Evolutionary conservation across 345 rosid species (phyloP).

Genomic region (Abelmoschus esculentus): DNA sequence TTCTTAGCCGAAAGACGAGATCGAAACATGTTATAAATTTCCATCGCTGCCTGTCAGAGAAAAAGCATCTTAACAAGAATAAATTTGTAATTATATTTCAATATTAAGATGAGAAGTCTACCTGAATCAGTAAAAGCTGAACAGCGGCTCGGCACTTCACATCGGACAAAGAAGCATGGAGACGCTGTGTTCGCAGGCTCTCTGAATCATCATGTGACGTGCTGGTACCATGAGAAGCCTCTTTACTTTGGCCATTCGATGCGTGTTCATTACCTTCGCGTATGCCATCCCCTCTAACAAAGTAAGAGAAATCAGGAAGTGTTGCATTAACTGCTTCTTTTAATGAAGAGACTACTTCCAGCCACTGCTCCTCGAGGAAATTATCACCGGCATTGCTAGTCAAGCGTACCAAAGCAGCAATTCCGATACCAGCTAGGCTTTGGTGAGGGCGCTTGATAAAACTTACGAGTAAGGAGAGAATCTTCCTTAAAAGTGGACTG

Average conservation of each 20-base stretch:
- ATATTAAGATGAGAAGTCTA: constrained; percentile 17
- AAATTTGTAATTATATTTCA: not conserved
- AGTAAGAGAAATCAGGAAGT: constrained; percentile 70
- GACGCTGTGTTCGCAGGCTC: constrained; percentile 34
- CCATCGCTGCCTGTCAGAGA: constrained; percentile 75
- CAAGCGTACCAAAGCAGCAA: constrained; percentile 91
- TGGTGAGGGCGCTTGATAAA: constrained; percentile 96
- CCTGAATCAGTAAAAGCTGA: constrained; percentile 94
- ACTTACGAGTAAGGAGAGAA: constrained; percentile 73
- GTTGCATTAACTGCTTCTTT: constrained; percentile 84
- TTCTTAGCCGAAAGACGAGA: constrained; percentile 59
- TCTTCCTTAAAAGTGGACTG: constrained; percentile 83
- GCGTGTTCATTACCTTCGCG: constrained; percentile 25
- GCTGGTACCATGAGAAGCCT: constrained; percentile 35
- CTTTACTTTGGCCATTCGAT: constrained; percentile 26
- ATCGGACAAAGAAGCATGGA: constrained; percentile 53
- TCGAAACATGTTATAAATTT: constrained; percentile 81
- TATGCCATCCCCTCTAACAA: constrained; percentile 42
- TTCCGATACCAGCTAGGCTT: constrained; percentile 95
- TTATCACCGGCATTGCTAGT: constrained; percentile 87
- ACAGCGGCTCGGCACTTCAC: constrained; percentile 96
- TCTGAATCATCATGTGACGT: constrained; percentile 41
- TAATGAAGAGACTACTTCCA: constrained; percentile 72
- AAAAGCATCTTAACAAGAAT: not conserved
- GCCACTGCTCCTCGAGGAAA: constrained; percentile 87